A percentile compares a stretch with the other conserved stretches of the same genome.
These are phyloP conservation scores for Vanrija sp. DNA, from an alignment of 1,284 basidiomycete genomes.

Conservation along the genomic window DNA sequence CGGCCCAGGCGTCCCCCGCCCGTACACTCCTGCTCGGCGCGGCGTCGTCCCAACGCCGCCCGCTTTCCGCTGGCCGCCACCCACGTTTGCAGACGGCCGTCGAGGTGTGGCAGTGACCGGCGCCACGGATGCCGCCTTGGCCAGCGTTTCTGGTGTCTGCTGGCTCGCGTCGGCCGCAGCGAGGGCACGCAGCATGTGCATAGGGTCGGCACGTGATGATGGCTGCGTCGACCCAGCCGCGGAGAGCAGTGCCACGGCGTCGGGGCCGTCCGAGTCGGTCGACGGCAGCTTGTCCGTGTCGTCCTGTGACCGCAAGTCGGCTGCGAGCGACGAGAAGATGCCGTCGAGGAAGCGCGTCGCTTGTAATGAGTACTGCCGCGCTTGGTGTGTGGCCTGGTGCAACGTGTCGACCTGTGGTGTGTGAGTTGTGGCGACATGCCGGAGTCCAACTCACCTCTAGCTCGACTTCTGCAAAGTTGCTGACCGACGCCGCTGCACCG, in stretches of 20 bases:
- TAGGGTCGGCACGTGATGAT: conserved; percentile 27
- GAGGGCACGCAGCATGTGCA: conserved; percentile 40
- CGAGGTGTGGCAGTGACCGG: background rate
- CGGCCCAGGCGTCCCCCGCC: conserved; percentile 1
- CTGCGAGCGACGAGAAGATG: conserved; percentile 44
- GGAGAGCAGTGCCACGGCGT: conserved; percentile 25
- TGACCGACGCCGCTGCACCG: conserved; percentile 10
- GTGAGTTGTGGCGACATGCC: too few relatives aligned
- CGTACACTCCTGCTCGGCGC: conserved; percentile 8
- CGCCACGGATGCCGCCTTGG: conserved; percentile 30
- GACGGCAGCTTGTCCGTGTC: conserved; percentile 10
- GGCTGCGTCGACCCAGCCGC: conserved; percentile 8
- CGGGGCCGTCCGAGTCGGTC: conserved; percentile 21
- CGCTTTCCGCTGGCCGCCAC: too few relatives aligned
- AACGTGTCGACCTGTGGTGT: conserved; percentile 38
- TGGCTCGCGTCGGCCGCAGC: conserved; percentile 35
- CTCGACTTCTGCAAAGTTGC: conserved; percentile 45
- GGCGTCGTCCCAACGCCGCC: conserved; percentile 3
- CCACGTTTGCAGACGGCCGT: background rate
- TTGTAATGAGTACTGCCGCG: conserved; percentile 42
- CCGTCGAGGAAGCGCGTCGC: conserved; percentile 46
- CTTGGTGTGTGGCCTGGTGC: conserved; percentile 40
- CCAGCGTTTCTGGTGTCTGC: conserved; percentile 29
- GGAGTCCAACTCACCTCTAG: conserved; percentile 23
- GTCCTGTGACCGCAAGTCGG: conserved; percentile 39